phyloP scores from a whole-genome alignment of 495 filamentous ascomycete genomes.

The Penicillium verhagenii region DNA sequence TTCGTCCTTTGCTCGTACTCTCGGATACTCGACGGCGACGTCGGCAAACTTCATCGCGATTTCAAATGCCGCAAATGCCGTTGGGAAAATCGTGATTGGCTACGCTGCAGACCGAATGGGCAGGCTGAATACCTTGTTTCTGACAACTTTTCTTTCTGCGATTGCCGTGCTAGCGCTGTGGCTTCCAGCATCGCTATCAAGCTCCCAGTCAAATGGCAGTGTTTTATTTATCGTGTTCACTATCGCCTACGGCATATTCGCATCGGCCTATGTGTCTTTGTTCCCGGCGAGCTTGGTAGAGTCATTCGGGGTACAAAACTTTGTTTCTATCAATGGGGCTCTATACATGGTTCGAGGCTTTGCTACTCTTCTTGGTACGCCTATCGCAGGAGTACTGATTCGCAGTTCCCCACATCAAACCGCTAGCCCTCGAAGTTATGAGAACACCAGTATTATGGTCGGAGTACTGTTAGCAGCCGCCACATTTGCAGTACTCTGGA shows the following conservation, averaged over 20 bases:
- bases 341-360: constrained; percentile 45
- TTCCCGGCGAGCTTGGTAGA: constrained; percentile 43
- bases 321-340: constrained; percentile 41
- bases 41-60: constrained; percentile 37
- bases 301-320: constrained; percentile 42
- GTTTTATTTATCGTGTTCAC: constrained; percentile 38
- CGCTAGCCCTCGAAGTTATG: constrained; percentile 21
- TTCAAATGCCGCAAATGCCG: constrained; percentile 30
- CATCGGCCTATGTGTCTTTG: constrained; percentile 40
- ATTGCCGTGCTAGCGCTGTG: constrained; percentile 36
- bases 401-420: constrained; percentile 14
- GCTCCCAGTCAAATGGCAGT: constrained; percentile 15
- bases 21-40: constrained; percentile 36
- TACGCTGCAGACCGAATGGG: constrained; percentile 50
- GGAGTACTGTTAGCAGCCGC: constrained; percentile 28
- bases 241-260: constrained; percentile 38
- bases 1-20: constrained; percentile 33
- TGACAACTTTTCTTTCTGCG: constrained; percentile 38
- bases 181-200: constrained; percentile 34
- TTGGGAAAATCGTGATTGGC: constrained; percentile 26
- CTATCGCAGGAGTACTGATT: constrained; percentile 38
- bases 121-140: constrained; percentile 36
- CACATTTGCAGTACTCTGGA: constrained; percentile 32
- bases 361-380: constrained; percentile 40
- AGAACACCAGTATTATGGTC: constrained; percentile 32